phyloP scores from a whole-genome alignment of 1,284 basidiomycete species.

The Neolentinus lepideus region DNA sequence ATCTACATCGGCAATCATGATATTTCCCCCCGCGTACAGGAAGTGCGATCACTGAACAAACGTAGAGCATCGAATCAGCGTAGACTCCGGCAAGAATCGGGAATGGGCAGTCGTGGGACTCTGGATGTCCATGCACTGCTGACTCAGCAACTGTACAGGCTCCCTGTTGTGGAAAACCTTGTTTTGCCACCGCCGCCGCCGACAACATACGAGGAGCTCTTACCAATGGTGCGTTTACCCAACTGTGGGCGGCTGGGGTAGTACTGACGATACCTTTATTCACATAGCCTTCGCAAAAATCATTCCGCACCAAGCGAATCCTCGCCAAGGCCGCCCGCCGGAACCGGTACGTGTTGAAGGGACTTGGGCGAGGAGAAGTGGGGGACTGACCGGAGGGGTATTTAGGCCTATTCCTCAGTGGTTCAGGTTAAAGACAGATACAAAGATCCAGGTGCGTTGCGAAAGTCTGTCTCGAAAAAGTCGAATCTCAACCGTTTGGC shows the following conservation, averaged over 20 bases:
- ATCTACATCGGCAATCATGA: too few relatives aligned
- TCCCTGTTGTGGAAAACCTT: too few relatives aligned
- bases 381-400: constrained; percentile 7
- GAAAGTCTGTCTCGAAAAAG: not conserved
- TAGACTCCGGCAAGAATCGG: too few relatives aligned
- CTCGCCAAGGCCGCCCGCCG: constrained; percentile 94
- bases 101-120: not conserved
- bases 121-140: constrained; percentile 9
- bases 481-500: not conserved
- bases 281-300: constrained; percentile 91
- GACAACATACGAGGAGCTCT: too few relatives aligned
- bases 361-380: not conserved
- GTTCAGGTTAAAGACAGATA: constrained; percentile 97
- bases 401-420: constrained; percentile 91
- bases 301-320: constrained; percentile 93
- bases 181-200: too few relatives aligned
- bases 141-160: constrained; percentile 20
- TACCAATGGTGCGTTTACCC: too few relatives aligned
- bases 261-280: too few relatives aligned
- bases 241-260: too few relatives aligned
- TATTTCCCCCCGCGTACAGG: too few relatives aligned
- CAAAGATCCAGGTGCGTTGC: constrained; percentile 80
- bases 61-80: not conserved
- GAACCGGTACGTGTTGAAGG: constrained; percentile 75
- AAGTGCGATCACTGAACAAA: too few relatives aligned